Base-by-base conservation (phyloP, 2,329 filamentous ascomycete species). In the Fusarium sterilihyphosum region DNA sequence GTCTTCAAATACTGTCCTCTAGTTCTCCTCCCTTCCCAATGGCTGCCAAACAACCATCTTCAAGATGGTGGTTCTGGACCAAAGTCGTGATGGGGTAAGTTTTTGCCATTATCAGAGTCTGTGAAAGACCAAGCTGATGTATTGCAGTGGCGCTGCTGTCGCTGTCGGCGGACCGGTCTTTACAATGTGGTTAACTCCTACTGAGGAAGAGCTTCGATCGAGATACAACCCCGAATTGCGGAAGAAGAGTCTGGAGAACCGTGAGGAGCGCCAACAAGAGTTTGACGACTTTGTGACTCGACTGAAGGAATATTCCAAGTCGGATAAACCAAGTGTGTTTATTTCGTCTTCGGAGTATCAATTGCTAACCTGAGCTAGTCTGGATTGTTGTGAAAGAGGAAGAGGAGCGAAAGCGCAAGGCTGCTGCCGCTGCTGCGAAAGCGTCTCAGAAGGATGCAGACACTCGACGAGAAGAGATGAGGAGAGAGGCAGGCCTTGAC, bases 141-240 rank as follows among this genome's bases (percentile, higher is more conserved):
- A 40, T 66, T 71, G 44, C 78, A 98, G 95, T 67, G 94, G 93
- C 77, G 87, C 86, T 47, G 83, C 87, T 53, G 87, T 96, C 77
- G 92, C 91, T 79, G 88, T 98, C 68, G 96, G 96, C 60, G 96
- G 96, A 8, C 96, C 96, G 31, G 92, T 93, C 22, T 85, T 98
- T 61, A 93, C 96, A 49, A 90, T 92, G 84, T 97, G 91, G 82
- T 85, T 97, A 53, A 89, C 89, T 52, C 96, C 96, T 5, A 92
- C 93, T 18, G 95, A 98, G 78, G 96, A 98, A 83, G 95, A 98
- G 85, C 88, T 99, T 47, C 95, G 97, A 87, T 88, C 94, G 85
- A 91, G 89, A 83, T 98, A 98, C 86, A 98, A 96, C 83, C 96
- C 96, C 2, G 96, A 98, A 40, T 89, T 99, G n/a, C 93, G 96